phyloP scores from a whole-genome alignment of 2,329 filamentous ascomycete genomes.

The Rutstroemia sydowiana region DNA sequence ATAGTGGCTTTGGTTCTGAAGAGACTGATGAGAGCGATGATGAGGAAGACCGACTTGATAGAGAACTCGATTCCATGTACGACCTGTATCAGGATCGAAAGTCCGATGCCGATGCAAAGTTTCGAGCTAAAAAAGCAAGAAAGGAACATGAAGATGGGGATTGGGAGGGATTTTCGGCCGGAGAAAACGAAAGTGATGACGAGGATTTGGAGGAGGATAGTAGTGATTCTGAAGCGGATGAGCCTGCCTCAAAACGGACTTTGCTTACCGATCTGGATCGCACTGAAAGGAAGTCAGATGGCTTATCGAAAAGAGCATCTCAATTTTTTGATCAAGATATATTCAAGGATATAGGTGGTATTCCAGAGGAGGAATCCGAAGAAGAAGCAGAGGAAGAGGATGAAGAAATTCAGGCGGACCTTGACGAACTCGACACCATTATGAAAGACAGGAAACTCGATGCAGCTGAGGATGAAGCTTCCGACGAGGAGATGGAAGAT shows the following conservation, averaged over 20 bases:
- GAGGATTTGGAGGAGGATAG: slow-evolving; percentile 53
- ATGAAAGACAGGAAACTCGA: slow-evolving; percentile 19
- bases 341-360: slow-evolving; percentile 72
- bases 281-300: slow-evolving; percentile 41
- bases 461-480: slow-evolving; percentile 29
- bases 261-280: slow-evolving; percentile 58
- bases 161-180: slow-evolving; percentile 81
- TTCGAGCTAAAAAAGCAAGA: slow-evolving; percentile 80
- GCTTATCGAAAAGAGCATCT: slow-evolving; percentile 76
- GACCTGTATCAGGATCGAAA: slow-evolving; percentile 75
- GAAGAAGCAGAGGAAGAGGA: slow-evolving; percentile 35
- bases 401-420: slow-evolving; percentile 35
- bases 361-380: slow-evolving; percentile 49
- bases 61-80: slow-evolving; percentile 82
- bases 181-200: slow-evolving; percentile 50
- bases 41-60: slow-evolving; percentile 75
- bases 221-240: slow-evolving; percentile 51
- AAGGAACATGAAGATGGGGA: slow-evolving; percentile 78
- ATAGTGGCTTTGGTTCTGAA: slow-evolving; percentile 49
- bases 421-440: slow-evolving; percentile 26
- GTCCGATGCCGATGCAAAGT: slow-evolving; percentile 76
- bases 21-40: slow-evolving; percentile 63
- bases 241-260: slow-evolving; percentile 35
- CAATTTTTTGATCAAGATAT: slow-evolving; percentile 94
- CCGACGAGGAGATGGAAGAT: slow-evolving; percentile 19